phyloP scores from a whole-genome alignment of 2,329 filamentous ascomycete genomes.

The Trichophyton verrucosum region DNA sequence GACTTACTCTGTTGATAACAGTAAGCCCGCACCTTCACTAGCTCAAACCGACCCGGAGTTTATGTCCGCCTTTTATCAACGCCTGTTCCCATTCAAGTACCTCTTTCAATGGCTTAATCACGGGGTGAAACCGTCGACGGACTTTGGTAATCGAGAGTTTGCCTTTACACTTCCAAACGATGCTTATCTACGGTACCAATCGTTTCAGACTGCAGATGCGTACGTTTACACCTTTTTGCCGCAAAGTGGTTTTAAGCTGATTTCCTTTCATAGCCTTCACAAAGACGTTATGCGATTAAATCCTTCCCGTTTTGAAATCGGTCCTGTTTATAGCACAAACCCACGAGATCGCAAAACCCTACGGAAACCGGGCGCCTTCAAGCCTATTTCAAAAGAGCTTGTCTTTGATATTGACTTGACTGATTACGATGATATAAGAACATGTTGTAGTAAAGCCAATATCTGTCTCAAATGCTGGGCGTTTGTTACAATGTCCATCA shows the following conservation, averaged over 20 bases:
- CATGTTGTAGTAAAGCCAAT: conserved; percentile 84
- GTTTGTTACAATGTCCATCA: conserved; percentile 96
- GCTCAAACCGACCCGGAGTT: conserved; percentile 61
- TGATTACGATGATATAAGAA: conserved; percentile 93
- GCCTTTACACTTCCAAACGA: conserved; percentile 90
- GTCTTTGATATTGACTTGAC: conserved; percentile 99
- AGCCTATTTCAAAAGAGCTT: conserved; percentile 78
- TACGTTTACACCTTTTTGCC: conserved; percentile 23
- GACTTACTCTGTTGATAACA: conserved; percentile 10
- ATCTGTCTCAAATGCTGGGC: conserved; percentile 93
- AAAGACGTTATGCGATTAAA: conserved; percentile 83
- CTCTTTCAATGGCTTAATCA: conserved; percentile 98
- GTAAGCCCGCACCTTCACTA: conserved; percentile 25
- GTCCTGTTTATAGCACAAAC: conserved; percentile 90
- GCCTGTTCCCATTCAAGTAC: conserved; percentile 85
- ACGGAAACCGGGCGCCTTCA: conserved; percentile 67
- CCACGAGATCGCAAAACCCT: conserved; percentile 85
- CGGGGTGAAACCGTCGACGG: conserved; percentile 67
- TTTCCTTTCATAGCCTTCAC: conserved; percentile 47
- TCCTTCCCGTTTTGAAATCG: conserved; percentile 93
- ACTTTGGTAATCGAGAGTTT: conserved; percentile 90
- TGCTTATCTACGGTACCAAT: conserved; percentile 85
- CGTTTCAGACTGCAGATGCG: conserved; percentile 55
- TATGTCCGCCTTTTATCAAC: conserved; percentile 89
- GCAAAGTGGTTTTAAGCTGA: neutral